Evolutionary conservation across 78 protist genomes (phyloP), one percentile per base, ranked within the genome.

Genomic region (Dictyostelium brefeldianum): DNA sequence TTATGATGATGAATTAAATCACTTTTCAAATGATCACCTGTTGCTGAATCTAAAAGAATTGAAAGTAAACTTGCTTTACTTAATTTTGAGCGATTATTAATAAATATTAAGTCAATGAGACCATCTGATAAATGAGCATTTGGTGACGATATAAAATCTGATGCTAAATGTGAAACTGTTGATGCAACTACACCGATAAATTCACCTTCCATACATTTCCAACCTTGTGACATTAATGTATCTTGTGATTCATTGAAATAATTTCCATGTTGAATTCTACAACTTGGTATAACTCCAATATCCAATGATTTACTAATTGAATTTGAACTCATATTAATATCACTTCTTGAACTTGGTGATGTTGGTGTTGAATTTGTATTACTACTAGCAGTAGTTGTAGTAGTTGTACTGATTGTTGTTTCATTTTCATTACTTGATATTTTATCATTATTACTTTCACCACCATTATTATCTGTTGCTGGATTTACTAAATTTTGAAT

Each of bases 91-190:
- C 65, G 77, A 27, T 84, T n/a, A 43, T 57, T 51, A 43, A 84
- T 74, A 17, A 71, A 47, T 14, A 84, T 43, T 74, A 84, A 73
- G 22, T 84, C 91, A 17, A 84, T 74, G 31, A 74, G 50, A 47
- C 91, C 91, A 59, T 84, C 91, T n/a, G 81, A 54, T 31, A 73
- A 84, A 57, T 84, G 91, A 56, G 91, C 91, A 11, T 43, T 73
- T 84, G 91, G 91, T 14, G 91, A 84, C 14, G 91, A 78, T 41
- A 84, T 74, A 18, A 84, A 84, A 74, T 84, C 91, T 7, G 81
- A 47, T 18, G 91, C 59, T 15, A 84, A 59, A 74, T 84, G 91
- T 12, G 91, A 47, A 11, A 84, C 91, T 29, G 81, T 84, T 8
- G 70, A 48, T 22, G 91, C 91, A 43, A 84, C 80, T 1, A 84